Percentiles rank a stretch among this genome's conserved stretches.
Evolutionary conservation across 2,329 filamentous ascomycete genomes (phyloP).

Genomic region (Hypoxylon sp.): DNA sequence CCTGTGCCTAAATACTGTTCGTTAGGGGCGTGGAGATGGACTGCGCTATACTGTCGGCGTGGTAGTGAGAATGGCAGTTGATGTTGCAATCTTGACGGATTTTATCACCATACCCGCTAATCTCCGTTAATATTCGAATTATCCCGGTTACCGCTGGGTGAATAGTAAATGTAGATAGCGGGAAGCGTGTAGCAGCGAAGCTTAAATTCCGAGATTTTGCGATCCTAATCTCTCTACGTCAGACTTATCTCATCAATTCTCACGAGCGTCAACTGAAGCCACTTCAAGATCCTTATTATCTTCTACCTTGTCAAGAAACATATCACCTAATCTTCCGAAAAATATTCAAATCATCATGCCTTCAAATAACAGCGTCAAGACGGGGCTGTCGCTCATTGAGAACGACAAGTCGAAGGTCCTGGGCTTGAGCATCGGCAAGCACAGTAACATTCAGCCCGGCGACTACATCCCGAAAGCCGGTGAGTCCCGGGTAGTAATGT

Average conservation of each 20-base stretch:
- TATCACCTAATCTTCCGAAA: not conserved
- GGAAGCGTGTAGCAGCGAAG: not conserved
- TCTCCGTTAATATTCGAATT: slow-evolving; percentile 25
- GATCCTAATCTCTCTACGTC: slow-evolving; percentile 8
- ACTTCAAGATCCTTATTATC: not conserved
- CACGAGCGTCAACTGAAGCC: not conserved
- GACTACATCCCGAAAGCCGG: slow-evolving; percentile 33
- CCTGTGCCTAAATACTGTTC: not conserved
- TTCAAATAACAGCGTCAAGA: slow-evolving; percentile 16
- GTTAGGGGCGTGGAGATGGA: slow-evolving; percentile 4
- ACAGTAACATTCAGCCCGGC: slow-evolving; percentile 25
- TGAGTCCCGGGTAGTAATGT: not conserved
- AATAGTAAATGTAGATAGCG: not conserved
- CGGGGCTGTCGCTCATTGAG: slow-evolving; percentile 32
- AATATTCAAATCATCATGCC: slow-evolving; percentile 19
- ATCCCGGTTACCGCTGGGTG: slow-evolving; percentile 7
- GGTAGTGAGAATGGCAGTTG: slow-evolving; percentile 1
- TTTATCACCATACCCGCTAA: slow-evolving; percentile 28
- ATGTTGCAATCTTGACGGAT: slow-evolving; percentile 23
- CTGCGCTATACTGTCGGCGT: not conserved
- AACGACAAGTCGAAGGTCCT: slow-evolving; percentile 37
- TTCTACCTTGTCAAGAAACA: not conserved
- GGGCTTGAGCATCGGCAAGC: slow-evolving; percentile 32
- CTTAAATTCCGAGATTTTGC: slow-evolving; percentile 8
- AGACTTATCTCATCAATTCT: slow-evolving; percentile 18